Base-by-base conservation (phyloP, 2,329 filamentous ascomycete species). In the Aspergillus brunneoviolaceus region DNA sequence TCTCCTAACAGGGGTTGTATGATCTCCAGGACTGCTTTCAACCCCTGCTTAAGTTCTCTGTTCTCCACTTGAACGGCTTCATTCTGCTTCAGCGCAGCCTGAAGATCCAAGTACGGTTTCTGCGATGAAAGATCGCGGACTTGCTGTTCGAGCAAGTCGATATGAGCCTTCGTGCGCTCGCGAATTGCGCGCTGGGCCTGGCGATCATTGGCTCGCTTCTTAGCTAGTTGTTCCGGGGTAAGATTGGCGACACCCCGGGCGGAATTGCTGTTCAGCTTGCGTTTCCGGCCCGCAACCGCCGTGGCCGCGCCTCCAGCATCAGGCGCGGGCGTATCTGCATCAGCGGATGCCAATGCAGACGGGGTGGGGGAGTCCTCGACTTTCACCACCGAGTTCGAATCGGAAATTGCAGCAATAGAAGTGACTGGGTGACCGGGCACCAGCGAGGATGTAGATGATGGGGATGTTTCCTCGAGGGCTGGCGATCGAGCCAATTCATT, bases 201-300 rank as follows among this genome's bases (percentile, higher is more conserved):
- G 60, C 91, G 87, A 73, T 96, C 91, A 84, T 96, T 96, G 70
- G 91, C 91, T 65, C 93, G 85, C 81, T 96, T 97, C 76, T 92
- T 90, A 31, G 89, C 91, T 60, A 96, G 85, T 77, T 96, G 93
- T 63, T 93, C 90, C 5, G 92, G 90, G 11, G 91, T 96, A 72
- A 96, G 83, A 70, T 90, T 94, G 64, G 92, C 91, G 58, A 96
- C 92, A 64, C 90, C 92, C 66, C 92, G 86, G 60, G 89, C 80
- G 50, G 76, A 75, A 25, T 74, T 65, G 59, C 69, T 75, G 47
- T 73, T 71, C 57, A 77, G 65, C 66, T 80, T 81, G 69, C 79
- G 76, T 67, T 78, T 78, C 59, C 75, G 72, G 53, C 74, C 74
- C 25, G 71, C 69, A 33, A 67, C 68, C 5, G 65, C 63, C 21